These are phyloP conservation scores for Ustilago esculenta DNA, from an alignment of 1,284 basidiomycete genomes.

Conservation along the genomic window DNA sequence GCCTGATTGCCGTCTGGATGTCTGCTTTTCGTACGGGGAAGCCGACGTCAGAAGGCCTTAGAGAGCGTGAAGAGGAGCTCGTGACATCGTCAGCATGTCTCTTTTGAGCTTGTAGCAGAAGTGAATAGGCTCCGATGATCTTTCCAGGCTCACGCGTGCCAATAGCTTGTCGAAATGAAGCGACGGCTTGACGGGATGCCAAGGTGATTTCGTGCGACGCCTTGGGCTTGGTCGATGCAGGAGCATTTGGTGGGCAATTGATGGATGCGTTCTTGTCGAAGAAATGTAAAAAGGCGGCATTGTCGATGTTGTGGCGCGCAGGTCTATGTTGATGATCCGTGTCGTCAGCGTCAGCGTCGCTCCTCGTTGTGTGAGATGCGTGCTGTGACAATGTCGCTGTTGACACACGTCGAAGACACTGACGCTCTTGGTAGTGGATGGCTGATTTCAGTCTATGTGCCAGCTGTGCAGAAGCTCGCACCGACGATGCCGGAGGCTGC, in stretches of 20 bases:
- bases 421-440: not conserved
- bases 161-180: constrained; percentile 18
- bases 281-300: constrained; percentile 22
- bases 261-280: constrained; percentile 17
- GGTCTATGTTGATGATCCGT: not conserved
- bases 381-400: not conserved
- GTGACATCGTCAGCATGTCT: constrained; percentile 6
- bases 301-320: not conserved
- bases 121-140: constrained; percentile 16
- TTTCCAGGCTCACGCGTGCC: not conserved
- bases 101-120: constrained; percentile 12
- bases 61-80: not conserved
- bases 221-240: not conserved
- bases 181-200: constrained; percentile 10
- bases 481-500: not conserved
- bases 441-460: not conserved
- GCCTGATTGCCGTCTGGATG: constrained; percentile 26
- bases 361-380: not conserved
- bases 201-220: constrained; percentile 18
- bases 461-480: constrained; percentile 6
- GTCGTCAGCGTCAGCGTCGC: constrained; percentile 2
- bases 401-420: no score
- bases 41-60: constrained; percentile 1
- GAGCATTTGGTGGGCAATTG: not conserved
- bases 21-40: constrained; percentile 39